These are phyloP conservation scores for Coccomyxa subellipsoidea DNA, from an alignment of 163 green algal genomes.

Conservation along the genomic window DNA sequence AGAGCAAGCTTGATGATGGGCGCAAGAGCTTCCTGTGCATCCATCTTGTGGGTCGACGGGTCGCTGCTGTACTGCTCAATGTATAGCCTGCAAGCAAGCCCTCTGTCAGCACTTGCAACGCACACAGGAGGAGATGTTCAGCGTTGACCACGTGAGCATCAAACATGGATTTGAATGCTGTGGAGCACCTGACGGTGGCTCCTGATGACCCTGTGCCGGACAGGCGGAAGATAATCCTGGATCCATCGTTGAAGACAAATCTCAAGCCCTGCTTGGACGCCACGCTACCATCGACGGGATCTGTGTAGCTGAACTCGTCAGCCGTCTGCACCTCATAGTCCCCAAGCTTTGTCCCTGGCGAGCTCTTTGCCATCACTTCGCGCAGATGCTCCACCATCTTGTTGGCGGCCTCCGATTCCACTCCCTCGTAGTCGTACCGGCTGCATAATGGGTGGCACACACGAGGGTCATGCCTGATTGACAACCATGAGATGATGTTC, in stretches of 20 bases:
- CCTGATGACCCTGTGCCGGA: slow-evolving; percentile 80
- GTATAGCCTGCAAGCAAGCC: slow-evolving; percentile 69
- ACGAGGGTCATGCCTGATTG: too few relatives aligned
- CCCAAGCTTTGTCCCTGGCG: slow-evolving; percentile 77
- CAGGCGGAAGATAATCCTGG: slow-evolving; percentile 95
- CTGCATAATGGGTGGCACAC: too few relatives aligned
- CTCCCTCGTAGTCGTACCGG: slow-evolving; percentile 97
- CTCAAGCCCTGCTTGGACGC: slow-evolving; percentile 92
- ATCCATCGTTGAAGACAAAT: slow-evolving; percentile 95
- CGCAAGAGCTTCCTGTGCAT: slow-evolving; percentile 77
- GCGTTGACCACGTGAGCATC: too few relatives aligned
- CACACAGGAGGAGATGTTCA: too few relatives aligned
- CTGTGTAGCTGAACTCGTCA: slow-evolving; percentile 97
- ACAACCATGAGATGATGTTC: too few relatives aligned
- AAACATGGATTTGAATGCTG: background rate
- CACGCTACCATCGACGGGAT: slow-evolving; percentile 95
- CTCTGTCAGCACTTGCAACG: background rate
- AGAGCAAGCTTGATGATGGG: slow-evolving; percentile 71
- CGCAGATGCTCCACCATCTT: slow-evolving; percentile 86
- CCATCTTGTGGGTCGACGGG: slow-evolving; percentile 67
- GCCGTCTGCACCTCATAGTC: slow-evolving; percentile 79
- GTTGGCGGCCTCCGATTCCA: slow-evolving; percentile 71
- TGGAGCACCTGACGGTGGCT: slow-evolving; percentile 80
- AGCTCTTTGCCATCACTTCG: slow-evolving; percentile 55
- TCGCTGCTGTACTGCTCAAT: slow-evolving; percentile 96